Evolutionary conservation across 352 stramenopile genomes (phyloP).

Genomic region (Phytophthora foliorum): DNA sequence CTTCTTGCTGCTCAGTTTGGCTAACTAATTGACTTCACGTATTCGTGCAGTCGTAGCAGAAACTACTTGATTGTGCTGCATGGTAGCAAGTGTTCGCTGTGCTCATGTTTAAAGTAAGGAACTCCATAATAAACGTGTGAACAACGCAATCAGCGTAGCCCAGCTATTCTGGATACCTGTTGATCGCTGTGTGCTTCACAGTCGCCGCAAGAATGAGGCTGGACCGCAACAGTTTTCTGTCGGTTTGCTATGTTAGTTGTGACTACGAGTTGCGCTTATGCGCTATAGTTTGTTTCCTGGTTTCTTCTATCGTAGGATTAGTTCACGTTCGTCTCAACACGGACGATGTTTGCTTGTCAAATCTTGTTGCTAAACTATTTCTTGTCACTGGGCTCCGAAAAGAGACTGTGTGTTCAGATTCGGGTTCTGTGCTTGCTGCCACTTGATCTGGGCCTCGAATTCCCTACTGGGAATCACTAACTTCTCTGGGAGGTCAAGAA

Average conservation of each 20-base stretch:
- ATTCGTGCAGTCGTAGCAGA: no score
- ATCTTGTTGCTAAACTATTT: not conserved
- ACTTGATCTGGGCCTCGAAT: constrained; percentile 52
- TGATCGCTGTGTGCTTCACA: no score
- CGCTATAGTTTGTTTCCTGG: constrained; percentile 10
- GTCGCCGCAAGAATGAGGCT: no score
- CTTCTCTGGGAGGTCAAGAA: constrained; percentile 75
- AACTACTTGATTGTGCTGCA: no score
- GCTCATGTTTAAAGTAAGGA: no score
- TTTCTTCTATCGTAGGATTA: constrained; percentile 30
- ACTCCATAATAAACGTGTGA: no score
- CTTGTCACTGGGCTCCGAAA: constrained; percentile 47
- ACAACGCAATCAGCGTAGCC: no score
- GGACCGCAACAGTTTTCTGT: no score
- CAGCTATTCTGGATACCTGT: no score
- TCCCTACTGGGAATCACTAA: constrained; percentile 71
- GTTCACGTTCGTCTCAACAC: constrained; percentile 1
- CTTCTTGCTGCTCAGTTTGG: no score
- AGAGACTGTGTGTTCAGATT: constrained; percentile 63
- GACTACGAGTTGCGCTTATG: constrained; percentile 7
- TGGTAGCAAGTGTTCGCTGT: no score
- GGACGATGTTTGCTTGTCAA: constrained; percentile 15
- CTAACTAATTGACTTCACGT: no score
- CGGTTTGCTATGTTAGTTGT: constrained; percentile 25
- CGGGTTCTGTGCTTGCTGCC: constrained; percentile 57